These are phyloP conservation scores for Mitragyna speciosa DNA, from an alignment of 257 asterid genomes.

Conservation along the genomic window DNA sequence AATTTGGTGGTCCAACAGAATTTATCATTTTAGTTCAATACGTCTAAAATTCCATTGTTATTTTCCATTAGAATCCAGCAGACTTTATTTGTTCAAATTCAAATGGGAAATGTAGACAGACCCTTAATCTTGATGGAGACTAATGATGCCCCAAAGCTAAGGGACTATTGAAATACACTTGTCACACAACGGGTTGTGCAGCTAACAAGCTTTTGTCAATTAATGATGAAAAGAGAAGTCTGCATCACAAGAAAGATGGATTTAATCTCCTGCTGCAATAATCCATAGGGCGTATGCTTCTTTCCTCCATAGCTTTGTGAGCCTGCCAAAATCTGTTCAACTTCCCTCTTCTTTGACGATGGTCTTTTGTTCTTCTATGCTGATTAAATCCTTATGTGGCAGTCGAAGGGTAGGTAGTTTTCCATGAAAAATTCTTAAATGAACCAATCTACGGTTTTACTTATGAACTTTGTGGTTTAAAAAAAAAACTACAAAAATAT, in stretches of 20 bases:
- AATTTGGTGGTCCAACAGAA: conserved; percentile 34
- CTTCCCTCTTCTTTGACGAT: conserved; percentile 27
- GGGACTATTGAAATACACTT: conserved; percentile 27
- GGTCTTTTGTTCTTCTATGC: conserved; percentile 9
- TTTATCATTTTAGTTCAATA: conserved; percentile 7
- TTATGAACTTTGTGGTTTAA: too few relatives aligned
- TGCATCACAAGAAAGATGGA: conserved; percentile 18
- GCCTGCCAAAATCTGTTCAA: conserved; percentile 16
- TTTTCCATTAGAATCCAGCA: conserved; percentile 12
- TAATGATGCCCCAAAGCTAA: conserved; percentile 11
- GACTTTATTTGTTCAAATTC: conserved; percentile 11
- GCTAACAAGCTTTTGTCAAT: conserved; percentile 20
- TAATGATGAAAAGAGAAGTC: conserved; percentile 26
- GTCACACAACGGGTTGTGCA: not conserved
- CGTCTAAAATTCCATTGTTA: conserved; percentile 1
- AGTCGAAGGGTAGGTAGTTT: not conserved
- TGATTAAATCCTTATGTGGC: not conserved
- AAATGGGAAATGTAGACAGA: conserved; percentile 2
- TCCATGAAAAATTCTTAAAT: too few relatives aligned
- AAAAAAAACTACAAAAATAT: too few relatives aligned
- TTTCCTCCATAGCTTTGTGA: conserved; percentile 4
- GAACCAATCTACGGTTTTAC: too few relatives aligned
- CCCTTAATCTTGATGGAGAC: conserved; percentile 15
- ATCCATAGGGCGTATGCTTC: not conserved
- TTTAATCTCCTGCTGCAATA: conserved; percentile 10